phyloP scores from a whole-genome alignment of 2,329 filamentous ascomycete species.

The Drechslerella coelobrocha region DNA sequence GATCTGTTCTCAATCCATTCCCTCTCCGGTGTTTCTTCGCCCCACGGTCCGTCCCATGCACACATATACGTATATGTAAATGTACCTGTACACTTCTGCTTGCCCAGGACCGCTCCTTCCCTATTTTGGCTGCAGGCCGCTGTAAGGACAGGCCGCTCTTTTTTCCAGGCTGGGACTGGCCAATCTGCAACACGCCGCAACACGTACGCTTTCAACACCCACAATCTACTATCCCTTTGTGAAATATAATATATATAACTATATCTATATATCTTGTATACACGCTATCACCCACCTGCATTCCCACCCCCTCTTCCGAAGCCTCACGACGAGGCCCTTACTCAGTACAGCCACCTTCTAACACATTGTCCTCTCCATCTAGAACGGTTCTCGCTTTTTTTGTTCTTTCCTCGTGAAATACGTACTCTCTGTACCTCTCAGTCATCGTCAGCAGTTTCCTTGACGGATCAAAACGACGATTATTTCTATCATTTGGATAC shows the following conservation, averaged over 20 bases:
- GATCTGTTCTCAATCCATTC: too few relatives aligned
- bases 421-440: slow-evolving; percentile 20
- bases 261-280: slow-evolving; percentile 6
- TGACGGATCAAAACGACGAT: slow-evolving; percentile 39
- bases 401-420: neutral
- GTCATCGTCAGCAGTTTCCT: slow-evolving; percentile 37
- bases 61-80: neutral
- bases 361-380: slow-evolving; percentile 24
- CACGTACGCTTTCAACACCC: neutral
- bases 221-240: neutral
- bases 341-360: slow-evolving; percentile 10
- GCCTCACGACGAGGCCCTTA: neutral
- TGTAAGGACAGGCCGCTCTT: too few relatives aligned
- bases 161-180: neutral
- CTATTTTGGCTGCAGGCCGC: too few relatives aligned
- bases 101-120: too few relatives aligned
- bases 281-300: neutral
- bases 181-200: slow-evolving; percentile 34
- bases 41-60: neutral
- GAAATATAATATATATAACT: slow-evolving; percentile 1
- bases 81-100: neutral
- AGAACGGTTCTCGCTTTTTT: slow-evolving; percentile 31
- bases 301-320: neutral
- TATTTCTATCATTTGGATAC: slow-evolving; percentile 44
- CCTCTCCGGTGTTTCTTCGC: neutral